phyloP scores from a whole-genome alignment of 1,139 yeast genomes.

The Suzukiozyma palmioleophila region DNA sequence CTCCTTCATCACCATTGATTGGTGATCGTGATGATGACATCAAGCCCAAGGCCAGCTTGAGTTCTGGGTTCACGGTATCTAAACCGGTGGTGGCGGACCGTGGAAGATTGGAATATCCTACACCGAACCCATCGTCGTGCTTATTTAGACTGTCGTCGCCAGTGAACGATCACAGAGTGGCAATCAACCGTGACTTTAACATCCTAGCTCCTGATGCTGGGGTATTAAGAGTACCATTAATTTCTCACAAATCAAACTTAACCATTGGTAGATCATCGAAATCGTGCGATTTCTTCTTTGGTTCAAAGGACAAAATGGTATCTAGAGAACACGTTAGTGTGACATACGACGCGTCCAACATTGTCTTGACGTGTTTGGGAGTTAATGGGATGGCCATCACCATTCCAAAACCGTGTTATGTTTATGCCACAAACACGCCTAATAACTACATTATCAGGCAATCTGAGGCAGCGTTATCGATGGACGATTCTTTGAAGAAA shows the following conservation, averaged over 20 bases:
- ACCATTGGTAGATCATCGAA: slow-evolving; percentile 64
- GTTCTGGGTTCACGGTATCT: background rate
- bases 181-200: slow-evolving; percentile 32
- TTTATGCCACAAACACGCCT: slow-evolving; percentile 23
- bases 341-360: slow-evolving; percentile 19
- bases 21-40: slow-evolving; percentile 19
- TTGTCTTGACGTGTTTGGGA: slow-evolving; percentile 56
- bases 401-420: slow-evolving; percentile 48
- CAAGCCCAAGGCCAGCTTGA: slow-evolving; percentile 4
- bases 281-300: slow-evolving; percentile 54
- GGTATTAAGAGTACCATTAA: slow-evolving; percentile 36
- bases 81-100: slow-evolving; percentile 9
- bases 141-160: slow-evolving; percentile 47
- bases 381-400: slow-evolving; percentile 65
- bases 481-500: slow-evolving; percentile 11
- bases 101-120: slow-evolving; percentile 37
- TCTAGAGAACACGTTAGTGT: slow-evolving; percentile 62
- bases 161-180: slow-evolving; percentile 9
- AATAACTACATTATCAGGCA: slow-evolving; percentile 28
- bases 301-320: slow-evolving; percentile 53
- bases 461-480: slow-evolving; percentile 16
- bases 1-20: slow-evolving; percentile 62
- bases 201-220: slow-evolving; percentile 35
- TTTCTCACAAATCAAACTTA: slow-evolving; percentile 18
- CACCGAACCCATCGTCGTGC: slow-evolving; percentile 56